A percentile compares a stretch with the other conserved stretches of the same genome.
Conservation (phyloP, 2,329 filamentous ascomycete species). For the Didymosphaeria variabile region DNA sequence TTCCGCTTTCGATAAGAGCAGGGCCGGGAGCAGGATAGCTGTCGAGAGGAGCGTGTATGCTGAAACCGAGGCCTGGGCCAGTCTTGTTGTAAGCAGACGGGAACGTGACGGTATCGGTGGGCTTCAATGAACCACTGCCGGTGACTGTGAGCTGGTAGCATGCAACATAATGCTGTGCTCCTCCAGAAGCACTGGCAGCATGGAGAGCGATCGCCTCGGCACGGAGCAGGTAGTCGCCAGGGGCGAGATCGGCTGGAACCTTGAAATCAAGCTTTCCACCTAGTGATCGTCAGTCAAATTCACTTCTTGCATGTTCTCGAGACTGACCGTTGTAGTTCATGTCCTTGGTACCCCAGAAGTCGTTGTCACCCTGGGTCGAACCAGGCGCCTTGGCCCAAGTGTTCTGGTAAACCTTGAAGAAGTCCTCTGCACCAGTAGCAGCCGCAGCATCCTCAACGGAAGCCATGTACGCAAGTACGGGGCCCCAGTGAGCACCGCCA, state of each 20-base stretch:
- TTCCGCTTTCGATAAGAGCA: conserved; percentile 23
- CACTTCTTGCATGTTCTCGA: not conserved
- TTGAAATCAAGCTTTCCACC: conserved; percentile 34
- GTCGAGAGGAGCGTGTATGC: conserved; percentile 49
- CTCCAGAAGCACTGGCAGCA: conserved; percentile 46
- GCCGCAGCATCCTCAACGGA: conserved; percentile 50
- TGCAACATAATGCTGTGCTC: conserved; percentile 57
- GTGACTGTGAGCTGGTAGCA: conserved; percentile 55
- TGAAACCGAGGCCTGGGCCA: conserved; percentile 53
- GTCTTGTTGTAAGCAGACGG: conserved; percentile 52
- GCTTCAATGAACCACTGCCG: conserved; percentile 39
- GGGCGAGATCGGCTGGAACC: conserved; percentile 48
- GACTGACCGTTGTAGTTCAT: conserved; percentile 47
- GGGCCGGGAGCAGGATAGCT: conserved; percentile 44
- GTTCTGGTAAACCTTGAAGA: conserved; percentile 59
- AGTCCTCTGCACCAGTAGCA: conserved; percentile 58
- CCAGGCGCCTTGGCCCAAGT: conserved; percentile 45
- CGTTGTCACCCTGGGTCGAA: conserved; percentile 51
- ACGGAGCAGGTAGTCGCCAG: conserved; percentile 55
- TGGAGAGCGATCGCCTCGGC: conserved; percentile 58
- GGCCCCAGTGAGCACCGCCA: conserved; percentile 58
- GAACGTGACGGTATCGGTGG: conserved; percentile 57
- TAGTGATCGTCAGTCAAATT: not conserved
- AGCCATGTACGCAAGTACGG: conserved; percentile 62
- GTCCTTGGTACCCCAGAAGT: conserved; percentile 53